Conservation (phyloP, 2,329 filamentous ascomycete genomes). For the Coniosporium tulheliwenetii region DNA sequence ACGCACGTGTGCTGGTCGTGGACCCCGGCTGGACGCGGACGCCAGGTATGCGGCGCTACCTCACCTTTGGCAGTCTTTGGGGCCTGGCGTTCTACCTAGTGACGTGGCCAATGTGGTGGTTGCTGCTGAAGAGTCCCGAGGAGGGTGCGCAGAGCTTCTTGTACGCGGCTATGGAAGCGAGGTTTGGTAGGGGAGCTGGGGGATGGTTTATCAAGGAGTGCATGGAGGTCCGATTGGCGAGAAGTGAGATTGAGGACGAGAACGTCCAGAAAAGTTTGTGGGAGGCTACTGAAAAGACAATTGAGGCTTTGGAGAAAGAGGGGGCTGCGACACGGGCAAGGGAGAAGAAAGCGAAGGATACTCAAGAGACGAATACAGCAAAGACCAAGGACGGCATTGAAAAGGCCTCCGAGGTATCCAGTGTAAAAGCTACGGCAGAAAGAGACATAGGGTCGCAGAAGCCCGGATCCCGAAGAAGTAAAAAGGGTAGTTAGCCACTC, state of each 20-base stretch:
- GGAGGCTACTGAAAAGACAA: conserved; percentile 73
- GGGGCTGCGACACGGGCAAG: conserved; percentile 47
- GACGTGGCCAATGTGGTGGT: conserved; percentile 69
- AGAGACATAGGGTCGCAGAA: too few relatives aligned
- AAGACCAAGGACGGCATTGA: too few relatives aligned
- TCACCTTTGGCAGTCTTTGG: conserved; percentile 70
- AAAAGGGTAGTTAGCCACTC: too few relatives aligned
- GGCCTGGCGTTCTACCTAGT: conserved; percentile 64
- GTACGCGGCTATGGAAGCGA: conserved; percentile 69
- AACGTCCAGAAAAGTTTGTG: conserved; percentile 70
- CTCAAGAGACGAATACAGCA: conserved; percentile 11
- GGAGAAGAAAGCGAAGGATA: conserved; percentile 35
- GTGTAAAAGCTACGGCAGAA: too few relatives aligned
- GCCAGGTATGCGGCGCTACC: conserved; percentile 73
- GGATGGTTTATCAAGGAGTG: conserved; percentile 81
- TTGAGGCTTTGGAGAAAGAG: conserved; percentile 69
- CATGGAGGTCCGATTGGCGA: conserved; percentile 53
- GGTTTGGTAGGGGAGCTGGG: conserved; percentile 47
- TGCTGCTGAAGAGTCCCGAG: conserved; percentile 70
- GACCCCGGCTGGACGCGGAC: conserved; percentile 79
- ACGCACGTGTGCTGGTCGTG: conserved; percentile 67
- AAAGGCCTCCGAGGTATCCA: too few relatives aligned
- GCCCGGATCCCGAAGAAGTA: too few relatives aligned
- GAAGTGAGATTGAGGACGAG: conserved; percentile 64
- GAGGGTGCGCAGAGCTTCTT: conserved; percentile 80